A percentile compares a stretch with the other conserved stretches of the same genome.
Evolutionary conservation across 306 rosid genomes (phyloP).

Genomic region (Styphnolobium japonicum): DNA sequence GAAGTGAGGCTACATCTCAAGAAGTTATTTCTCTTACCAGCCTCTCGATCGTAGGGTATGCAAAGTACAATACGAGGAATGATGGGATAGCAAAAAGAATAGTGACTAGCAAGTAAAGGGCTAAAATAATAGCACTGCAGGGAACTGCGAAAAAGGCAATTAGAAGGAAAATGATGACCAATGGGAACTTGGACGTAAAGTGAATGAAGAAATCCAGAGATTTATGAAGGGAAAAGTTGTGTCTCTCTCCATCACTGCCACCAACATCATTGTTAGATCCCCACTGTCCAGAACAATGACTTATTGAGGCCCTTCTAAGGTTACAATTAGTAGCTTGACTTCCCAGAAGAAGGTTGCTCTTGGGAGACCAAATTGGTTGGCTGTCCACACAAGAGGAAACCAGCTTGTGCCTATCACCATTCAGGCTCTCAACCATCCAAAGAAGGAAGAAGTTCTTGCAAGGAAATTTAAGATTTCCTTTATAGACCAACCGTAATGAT

Average conservation of each 20-base stretch:
- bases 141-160: slow-evolving; percentile 67
- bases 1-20: slow-evolving; percentile 37
- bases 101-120: slow-evolving; percentile 72
- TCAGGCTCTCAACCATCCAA: slow-evolving; percentile 94
- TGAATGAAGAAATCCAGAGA: slow-evolving; percentile 77
- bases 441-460: slow-evolving; percentile 83
- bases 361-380: slow-evolving; percentile 47
- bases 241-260: slow-evolving; percentile 36
- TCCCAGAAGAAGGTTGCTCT: slow-evolving; percentile 39
- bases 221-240: slow-evolving; percentile 50
- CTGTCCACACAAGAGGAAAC: slow-evolving; percentile 43
- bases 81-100: slow-evolving; percentile 86
- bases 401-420: slow-evolving; percentile 64
- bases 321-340: slow-evolving; percentile 43
- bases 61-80: slow-evolving; percentile 64
- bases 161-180: slow-evolving; percentile 64
- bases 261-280: slow-evolving; percentile 35
- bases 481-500: slow-evolving; percentile 70
- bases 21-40: slow-evolving; percentile 71
- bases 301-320: slow-evolving; percentile 49
- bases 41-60: slow-evolving; percentile 71
- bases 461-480: slow-evolving; percentile 75
- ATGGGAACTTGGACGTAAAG: slow-evolving; percentile 77
- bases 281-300: slow-evolving; percentile 33
- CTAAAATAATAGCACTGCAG: slow-evolving; percentile 64